A percentile compares a stretch with the other conserved stretches of the same genome.
phyloP scores from a whole-genome alignment of 1,139 yeast species.

The Debaryomyces subglobosus region DNA sequence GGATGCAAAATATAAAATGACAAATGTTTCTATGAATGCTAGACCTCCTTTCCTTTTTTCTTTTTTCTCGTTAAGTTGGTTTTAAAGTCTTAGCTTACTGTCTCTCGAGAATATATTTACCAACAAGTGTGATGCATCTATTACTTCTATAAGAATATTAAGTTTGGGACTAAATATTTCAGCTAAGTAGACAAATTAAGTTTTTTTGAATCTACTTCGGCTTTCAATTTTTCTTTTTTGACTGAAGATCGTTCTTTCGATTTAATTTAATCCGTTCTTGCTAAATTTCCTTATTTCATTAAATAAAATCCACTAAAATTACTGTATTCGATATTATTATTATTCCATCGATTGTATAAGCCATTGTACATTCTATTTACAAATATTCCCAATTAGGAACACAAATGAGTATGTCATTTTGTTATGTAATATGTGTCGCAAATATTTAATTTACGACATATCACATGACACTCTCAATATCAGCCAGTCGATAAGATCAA shows the following conservation, averaged over 20 bases:
- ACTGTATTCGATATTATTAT: conserved; percentile 2
- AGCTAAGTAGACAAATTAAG: not conserved
- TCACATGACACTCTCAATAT: conserved; percentile 1
- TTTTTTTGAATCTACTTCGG: not conserved
- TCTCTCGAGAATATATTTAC: not conserved
- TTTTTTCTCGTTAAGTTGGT: not conserved
- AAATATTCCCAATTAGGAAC: conserved; percentile 12
- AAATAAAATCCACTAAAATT: conserved; percentile 1
- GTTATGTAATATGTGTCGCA: not conserved
- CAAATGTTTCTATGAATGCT: not conserved
- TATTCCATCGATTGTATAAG: conserved; percentile 3
- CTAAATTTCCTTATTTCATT: conserved; percentile 6
- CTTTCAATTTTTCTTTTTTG: not conserved
- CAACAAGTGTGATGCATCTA: not conserved
- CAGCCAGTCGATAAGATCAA: not conserved
- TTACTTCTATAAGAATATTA: not conserved
- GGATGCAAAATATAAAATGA: conserved; percentile 1
- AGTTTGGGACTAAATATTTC: not conserved
- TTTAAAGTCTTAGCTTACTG: not conserved
- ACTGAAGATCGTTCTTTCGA: conserved; percentile 1
- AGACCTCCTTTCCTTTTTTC: not conserved
- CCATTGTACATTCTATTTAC: conserved; percentile 11
- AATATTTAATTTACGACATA: not conserved
- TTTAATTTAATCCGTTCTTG: not conserved
- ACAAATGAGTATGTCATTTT: conserved; percentile 8